These are phyloP conservation scores for Cadophora malorum DNA, from an alignment of 2,329 filamentous ascomycete species.

Conservation along the genomic window DNA sequence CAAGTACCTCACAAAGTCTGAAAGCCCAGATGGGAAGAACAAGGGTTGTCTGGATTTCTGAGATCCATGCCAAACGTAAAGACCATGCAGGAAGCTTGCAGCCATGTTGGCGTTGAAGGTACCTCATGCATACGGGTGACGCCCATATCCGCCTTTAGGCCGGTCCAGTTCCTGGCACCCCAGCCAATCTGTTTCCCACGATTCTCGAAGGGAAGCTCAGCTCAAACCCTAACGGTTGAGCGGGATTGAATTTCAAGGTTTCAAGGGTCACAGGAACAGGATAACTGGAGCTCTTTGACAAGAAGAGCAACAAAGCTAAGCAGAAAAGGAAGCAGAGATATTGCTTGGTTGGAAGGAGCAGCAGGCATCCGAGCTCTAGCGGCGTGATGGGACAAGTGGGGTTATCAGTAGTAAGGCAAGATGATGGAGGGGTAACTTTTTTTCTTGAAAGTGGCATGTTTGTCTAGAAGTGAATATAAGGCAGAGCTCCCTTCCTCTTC, in stretches of 20 bases:
- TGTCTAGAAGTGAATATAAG: conserved; percentile 26
- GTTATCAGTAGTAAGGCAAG: conserved; percentile 18
- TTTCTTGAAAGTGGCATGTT: conserved; percentile 31
- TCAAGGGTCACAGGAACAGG: conserved; percentile 24
- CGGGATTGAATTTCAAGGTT: conserved; percentile 26
- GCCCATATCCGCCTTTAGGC: conserved; percentile 25
- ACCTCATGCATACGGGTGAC: conserved; percentile 19
- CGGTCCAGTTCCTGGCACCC: conserved; percentile 10
- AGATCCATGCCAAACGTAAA: background rate
- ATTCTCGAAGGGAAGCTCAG: conserved; percentile 9
- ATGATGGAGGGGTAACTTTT: conserved; percentile 25
- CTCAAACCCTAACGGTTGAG: conserved; percentile 26
- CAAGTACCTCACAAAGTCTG: background rate
- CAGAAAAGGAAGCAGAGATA: conserved; percentile 18
- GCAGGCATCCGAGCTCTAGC: conserved; percentile 21
- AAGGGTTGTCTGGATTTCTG: conserved; percentile 1
- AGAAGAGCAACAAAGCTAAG: conserved; percentile 12
- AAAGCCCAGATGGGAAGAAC: background rate
- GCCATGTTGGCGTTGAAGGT: conserved; percentile 14
- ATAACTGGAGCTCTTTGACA: conserved; percentile 9
- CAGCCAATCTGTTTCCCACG: conserved; percentile 3
- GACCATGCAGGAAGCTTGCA: conserved; percentile 12
- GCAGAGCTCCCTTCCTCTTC: conserved; percentile 10
- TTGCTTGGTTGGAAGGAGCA: conserved; percentile 12
- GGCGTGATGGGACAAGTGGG: conserved; percentile 32